Conservation (phyloP, 2,329 filamentous ascomycete genomes). For the Botryosphaeria dothidea region DNA sequence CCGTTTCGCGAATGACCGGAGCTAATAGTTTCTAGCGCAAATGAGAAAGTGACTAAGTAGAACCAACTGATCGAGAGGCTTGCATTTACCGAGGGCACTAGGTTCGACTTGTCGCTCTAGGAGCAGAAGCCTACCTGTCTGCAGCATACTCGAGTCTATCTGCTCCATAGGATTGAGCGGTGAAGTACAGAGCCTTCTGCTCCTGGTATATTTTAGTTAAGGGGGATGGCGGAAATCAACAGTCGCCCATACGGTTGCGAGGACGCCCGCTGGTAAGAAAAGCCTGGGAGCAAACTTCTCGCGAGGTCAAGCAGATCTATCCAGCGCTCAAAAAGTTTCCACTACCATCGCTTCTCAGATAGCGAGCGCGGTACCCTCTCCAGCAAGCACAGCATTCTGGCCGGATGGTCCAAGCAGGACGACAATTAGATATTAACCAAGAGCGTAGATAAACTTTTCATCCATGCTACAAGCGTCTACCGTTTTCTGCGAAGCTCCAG, state of each 20-base stretch:
- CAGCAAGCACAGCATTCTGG: not conserved
- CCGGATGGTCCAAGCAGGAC: conserved; percentile 25
- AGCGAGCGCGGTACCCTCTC: conserved; percentile 16
- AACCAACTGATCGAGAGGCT: not conserved
- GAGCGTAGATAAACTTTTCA: conserved; percentile 34
- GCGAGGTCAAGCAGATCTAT: conserved; percentile 22
- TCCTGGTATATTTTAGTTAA: conserved; percentile 35
- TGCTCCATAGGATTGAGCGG: conserved; percentile 26
- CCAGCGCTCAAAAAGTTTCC: conserved; percentile 22
- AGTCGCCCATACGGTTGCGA: conserved; percentile 31
- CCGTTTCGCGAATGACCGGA: no score
- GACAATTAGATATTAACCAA: conserved; percentile 28
- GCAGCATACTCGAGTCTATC: conserved; percentile 25
- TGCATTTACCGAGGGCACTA: not conserved
- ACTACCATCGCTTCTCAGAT: conserved; percentile 26
- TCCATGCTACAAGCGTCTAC: conserved; percentile 27
- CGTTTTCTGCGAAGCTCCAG: conserved; percentile 20
- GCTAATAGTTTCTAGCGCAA: not conserved
- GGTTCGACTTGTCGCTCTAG: not conserved
- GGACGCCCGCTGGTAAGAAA: conserved; percentile 11
- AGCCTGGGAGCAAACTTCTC: conserved; percentile 25
- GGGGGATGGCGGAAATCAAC: conserved; percentile 37
- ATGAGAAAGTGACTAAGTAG: not conserved
- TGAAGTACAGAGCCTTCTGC: conserved; percentile 28
- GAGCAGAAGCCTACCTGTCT: conserved; percentile 23